phyloP scores from a whole-genome alignment of 148 eudicot species.

The Rhododendron williamsianum region DNA sequence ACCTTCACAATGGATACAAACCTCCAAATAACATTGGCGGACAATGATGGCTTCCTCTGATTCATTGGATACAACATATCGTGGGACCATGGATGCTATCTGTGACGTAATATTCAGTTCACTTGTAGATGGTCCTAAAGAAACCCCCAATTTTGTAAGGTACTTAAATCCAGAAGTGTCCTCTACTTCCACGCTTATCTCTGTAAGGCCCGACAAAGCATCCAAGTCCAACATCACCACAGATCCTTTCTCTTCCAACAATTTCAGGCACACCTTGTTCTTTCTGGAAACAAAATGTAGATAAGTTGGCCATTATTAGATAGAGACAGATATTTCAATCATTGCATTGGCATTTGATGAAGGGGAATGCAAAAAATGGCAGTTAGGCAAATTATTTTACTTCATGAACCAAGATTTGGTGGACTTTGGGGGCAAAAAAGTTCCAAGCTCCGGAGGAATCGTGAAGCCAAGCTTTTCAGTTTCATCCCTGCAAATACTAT shows the following conservation, averaged over 20 bases:
- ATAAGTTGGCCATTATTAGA: not conserved
- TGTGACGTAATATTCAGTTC: conserved; percentile 50
- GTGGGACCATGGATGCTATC: conserved; percentile 62
- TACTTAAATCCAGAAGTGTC: conserved; percentile 35
- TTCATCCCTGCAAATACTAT: conserved; percentile 52
- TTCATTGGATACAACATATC: conserved; percentile 69
- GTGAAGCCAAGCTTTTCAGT: conserved; percentile 34
- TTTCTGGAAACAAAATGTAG: conserved; percentile 40
- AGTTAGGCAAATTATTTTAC: conserved; percentile 37
- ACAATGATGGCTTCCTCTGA: conserved; percentile 56
- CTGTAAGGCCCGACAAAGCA: conserved; percentile 83
- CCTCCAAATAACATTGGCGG: conserved; percentile 81
- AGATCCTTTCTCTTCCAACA: conserved; percentile 59
- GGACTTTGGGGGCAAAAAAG: conserved; percentile 67
- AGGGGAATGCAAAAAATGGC: not conserved
- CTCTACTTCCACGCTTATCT: conserved; percentile 56
- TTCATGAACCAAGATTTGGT: conserved; percentile 80
- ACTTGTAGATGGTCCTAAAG: conserved; percentile 55
- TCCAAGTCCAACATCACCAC: conserved; percentile 75
- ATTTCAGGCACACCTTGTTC: conserved; percentile 51
- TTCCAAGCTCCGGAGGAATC: conserved; percentile 58
- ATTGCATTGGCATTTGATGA: not conserved
- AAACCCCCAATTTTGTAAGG: conserved; percentile 67
- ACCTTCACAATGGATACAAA: conserved; percentile 23
- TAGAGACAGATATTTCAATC: conserved; percentile 1